phyloP scores from a whole-genome alignment of 768 basidiomycete species.

The Pleurotus sapidus region DNA sequence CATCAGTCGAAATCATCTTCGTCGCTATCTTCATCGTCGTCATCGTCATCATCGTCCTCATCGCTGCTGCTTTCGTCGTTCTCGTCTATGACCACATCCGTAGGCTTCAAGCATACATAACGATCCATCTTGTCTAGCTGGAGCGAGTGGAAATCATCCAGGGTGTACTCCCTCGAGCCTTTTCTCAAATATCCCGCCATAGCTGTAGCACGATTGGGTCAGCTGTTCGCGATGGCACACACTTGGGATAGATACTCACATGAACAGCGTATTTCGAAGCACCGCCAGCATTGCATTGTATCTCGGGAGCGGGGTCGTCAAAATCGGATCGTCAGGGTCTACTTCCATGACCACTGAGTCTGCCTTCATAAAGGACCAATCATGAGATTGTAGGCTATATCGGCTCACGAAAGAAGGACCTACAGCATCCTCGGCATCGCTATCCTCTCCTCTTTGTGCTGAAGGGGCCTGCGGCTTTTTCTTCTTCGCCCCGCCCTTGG shows the following conservation, averaged over 20 bases:
- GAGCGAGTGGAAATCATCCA: conserved; percentile 84
- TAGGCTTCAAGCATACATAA: conserved; percentile 70
- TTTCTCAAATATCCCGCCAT: conserved; percentile 88
- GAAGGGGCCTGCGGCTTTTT: conserved; percentile 29
- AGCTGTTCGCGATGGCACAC: no score
- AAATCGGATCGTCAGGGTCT: conserved; percentile 65
- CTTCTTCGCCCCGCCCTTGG: conserved; percentile 40
- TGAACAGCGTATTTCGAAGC: conserved; percentile 79
- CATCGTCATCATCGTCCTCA: conserved; percentile 57
- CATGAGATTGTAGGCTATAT: neutral
- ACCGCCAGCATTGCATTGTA: conserved; percentile 92
- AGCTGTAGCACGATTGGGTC: conserved; percentile 37
- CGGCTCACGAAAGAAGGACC: neutral
- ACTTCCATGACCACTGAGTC: neutral
- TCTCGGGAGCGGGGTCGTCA: conserved; percentile 63
- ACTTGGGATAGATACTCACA: conserved; percentile 44
- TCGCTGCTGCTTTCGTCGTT: conserved; percentile 63
- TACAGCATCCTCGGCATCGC: conserved; percentile 15
- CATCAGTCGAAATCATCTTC: conserved; percentile 43
- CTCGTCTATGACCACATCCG: conserved; percentile 56
- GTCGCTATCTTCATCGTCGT: conserved; percentile 53
- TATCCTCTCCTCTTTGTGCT: conserved; percentile 14
- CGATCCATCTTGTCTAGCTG: conserved; percentile 83
- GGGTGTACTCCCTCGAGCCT: conserved; percentile 79
- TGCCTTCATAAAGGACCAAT: neutral